Conservation (phyloP, 179 eudicot genomes). For the Camellia oleifera region DNA sequence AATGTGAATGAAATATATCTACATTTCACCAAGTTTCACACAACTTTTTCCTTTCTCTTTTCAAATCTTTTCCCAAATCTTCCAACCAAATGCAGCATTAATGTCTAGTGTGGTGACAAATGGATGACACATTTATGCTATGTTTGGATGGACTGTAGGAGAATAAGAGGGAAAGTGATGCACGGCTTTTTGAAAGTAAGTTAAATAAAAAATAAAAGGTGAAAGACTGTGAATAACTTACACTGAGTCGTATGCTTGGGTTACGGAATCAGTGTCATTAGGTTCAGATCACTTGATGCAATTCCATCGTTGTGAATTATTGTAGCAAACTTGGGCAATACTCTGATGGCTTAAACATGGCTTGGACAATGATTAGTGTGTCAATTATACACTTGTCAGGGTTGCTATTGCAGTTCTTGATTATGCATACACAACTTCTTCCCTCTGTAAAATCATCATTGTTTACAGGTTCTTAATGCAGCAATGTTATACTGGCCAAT, state of each 20-base stretch:
- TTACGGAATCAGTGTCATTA: neutral
- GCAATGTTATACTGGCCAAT: slow-evolving; percentile 96
- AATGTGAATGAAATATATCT: no score
- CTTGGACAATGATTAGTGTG: neutral
- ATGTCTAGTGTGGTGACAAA: neutral
- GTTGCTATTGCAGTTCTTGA: neutral
- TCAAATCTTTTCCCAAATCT: no score
- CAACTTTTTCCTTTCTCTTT: no score
- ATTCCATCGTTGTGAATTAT: neutral
- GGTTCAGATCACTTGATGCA: neutral
- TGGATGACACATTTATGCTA: neutral
- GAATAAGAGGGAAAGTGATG: no score
- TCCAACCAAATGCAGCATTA: no score
- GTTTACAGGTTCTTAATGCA: slow-evolving; percentile 85
- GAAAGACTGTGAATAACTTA: neutral
- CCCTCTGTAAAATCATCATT: slow-evolving; percentile 8
- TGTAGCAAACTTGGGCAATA: neutral
- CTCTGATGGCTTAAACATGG: neutral
- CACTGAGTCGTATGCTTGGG: neutral
- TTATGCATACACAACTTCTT: neutral
- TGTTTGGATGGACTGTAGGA: no score
- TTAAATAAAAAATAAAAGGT: no score
- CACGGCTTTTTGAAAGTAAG: no score
- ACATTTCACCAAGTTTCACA: no score
- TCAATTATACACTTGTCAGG: neutral